A percentile compares a stretch with the other conserved stretches of the same genome.
Evolutionary conservation across 495 filamentous ascomycete genomes (phyloP).

Genomic region (Immersiella caudata): DNA sequence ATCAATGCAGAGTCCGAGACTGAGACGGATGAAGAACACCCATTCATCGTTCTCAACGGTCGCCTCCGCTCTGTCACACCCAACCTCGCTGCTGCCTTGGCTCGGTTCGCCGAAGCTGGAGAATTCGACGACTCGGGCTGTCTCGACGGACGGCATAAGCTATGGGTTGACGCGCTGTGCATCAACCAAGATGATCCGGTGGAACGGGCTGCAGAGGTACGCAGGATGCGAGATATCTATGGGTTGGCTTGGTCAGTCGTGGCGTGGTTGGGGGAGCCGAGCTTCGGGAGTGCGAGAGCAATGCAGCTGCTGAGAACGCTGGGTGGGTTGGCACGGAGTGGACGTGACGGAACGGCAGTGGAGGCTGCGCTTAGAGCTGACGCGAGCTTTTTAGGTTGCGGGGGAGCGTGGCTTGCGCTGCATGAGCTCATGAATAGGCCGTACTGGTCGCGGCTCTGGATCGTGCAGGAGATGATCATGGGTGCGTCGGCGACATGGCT

Average conservation of each 20-base stretch:
- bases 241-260: conserved; percentile 14
- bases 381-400: not conserved
- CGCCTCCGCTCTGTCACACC: not conserved
- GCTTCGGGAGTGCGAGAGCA: not conserved
- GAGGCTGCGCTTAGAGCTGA: not conserved
- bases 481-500: conserved; percentile 11
- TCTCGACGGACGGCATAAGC: not conserved
- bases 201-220: conserved; percentile 9
- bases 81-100: conserved; percentile 16
- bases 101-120: not conserved
- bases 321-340: not conserved
- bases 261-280: conserved; percentile 1
- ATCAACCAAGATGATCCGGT: conserved; percentile 21
- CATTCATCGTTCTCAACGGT: conserved; percentile 12
- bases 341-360: not conserved
- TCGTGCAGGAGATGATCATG: conserved; percentile 21
- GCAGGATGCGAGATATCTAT: conserved; percentile 21
- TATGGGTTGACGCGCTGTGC: conserved; percentile 27
- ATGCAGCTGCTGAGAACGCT: conserved; percentile 8
- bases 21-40: not conserved
- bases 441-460: conserved; percentile 23
- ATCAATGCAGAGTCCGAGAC: too few species aligned
- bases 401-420: conserved; percentile 9
- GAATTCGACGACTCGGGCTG: not conserved
- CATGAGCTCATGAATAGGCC: conserved; percentile 15